A percentile compares a stretch with the other conserved stretches of the same genome.
phyloP scores from a whole-genome alignment of 169 alveolate species.

The Eimeria zaria region DNA sequence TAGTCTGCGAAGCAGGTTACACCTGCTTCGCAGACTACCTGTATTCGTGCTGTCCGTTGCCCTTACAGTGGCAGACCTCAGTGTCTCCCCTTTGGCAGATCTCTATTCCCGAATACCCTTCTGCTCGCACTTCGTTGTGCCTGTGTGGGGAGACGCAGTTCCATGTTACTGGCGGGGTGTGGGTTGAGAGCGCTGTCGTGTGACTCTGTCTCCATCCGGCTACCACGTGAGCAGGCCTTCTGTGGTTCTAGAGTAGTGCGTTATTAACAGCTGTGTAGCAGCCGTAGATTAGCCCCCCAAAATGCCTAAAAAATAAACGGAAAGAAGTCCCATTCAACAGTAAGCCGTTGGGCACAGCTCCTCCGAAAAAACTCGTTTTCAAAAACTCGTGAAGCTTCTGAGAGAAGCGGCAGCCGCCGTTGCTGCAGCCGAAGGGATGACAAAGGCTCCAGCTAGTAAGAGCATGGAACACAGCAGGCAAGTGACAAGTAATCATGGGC shows the following conservation, averaged over 20 bases:
- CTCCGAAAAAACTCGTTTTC: slow-evolving; percentile 51
- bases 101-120: not conserved
- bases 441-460: slow-evolving; percentile 21
- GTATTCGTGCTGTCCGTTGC: not conserved
- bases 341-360: not conserved
- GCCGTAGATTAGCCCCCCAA: not conserved
- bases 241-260: not conserved
- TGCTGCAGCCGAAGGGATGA: slow-evolving; percentile 21
- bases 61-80: not conserved
- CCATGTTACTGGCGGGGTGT: not conserved
- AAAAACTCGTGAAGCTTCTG: slow-evolving; percentile 25
- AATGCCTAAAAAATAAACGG: slow-evolving; percentile 28
- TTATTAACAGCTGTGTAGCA: not conserved
- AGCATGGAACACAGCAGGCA: slow-evolving; percentile 18
- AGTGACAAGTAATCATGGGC: slow-evolving; percentile 43
- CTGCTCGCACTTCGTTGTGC: not conserved
- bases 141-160: not conserved
- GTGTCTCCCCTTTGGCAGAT: not conserved
- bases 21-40: not conserved
- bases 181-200: not conserved
- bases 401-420: not conserved
- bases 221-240: not conserved
- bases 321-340: slow-evolving; percentile 23
- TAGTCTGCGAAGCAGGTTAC: no score
- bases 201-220: not conserved